phyloP scores from a whole-genome alignment of 768 basidiomycete species.

The Gelatoporia subvermispora region DNA sequence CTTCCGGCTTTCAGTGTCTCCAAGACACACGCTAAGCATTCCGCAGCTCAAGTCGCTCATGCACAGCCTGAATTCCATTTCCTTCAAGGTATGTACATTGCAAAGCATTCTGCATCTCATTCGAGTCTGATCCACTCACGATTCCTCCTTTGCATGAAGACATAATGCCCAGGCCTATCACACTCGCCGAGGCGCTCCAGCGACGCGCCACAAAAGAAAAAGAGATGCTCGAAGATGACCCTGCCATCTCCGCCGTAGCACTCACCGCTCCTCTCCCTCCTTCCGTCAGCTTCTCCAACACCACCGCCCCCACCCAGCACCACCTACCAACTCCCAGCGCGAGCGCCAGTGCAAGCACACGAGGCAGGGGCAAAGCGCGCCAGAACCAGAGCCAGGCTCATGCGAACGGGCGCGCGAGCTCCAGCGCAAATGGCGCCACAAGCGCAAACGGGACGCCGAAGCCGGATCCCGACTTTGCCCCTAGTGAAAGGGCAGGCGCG shows the following conservation, averaged over 20 bases:
- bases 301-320: neutral
- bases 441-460: too few relatives aligned
- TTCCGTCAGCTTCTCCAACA: constrained; percentile 3
- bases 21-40: too few relatives aligned
- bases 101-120: too few relatives aligned
- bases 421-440: neutral
- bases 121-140: constrained; percentile 2
- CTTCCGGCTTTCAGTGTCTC: constrained; percentile 5
- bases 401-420: neutral
- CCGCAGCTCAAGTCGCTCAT: constrained; percentile 50
- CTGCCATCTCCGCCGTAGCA: constrained; percentile 14
- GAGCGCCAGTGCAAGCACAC: neutral
- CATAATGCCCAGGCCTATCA: constrained; percentile 59
- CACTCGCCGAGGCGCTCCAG: constrained; percentile 55
- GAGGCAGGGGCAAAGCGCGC: constrained; percentile 4
- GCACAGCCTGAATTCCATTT: constrained; percentile 70
- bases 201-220: constrained; percentile 49
- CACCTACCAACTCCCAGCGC: constrained; percentile 3
- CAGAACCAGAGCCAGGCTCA: too few relatives aligned
- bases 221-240: constrained; percentile 46
- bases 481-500: too few relatives aligned
- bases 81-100: constrained; percentile 47
- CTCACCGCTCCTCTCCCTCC: too few relatives aligned
- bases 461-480: too few relatives aligned
- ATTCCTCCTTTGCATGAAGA: constrained; percentile 33